A percentile compares a stretch with the other conserved stretches of the same genome.
Conservation (phyloP, 2,329 filamentous ascomycete species). For the Lasiodiplodia gonubiensis region DNA sequence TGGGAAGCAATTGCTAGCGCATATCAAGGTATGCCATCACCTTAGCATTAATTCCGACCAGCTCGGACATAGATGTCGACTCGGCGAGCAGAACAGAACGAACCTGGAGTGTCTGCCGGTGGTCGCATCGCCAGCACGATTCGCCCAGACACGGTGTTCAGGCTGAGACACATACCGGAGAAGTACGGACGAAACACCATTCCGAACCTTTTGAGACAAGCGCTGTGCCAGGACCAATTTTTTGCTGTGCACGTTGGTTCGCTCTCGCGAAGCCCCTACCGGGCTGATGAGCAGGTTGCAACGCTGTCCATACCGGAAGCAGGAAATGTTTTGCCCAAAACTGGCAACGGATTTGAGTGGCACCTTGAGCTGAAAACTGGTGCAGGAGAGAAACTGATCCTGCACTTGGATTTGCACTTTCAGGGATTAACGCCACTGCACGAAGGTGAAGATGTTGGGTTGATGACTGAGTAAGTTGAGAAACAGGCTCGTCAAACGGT, state of each 20-base stretch:
- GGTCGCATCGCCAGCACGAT: background rate
- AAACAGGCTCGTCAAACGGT: too few species aligned
- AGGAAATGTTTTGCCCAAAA: background rate
- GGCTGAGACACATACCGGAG: background rate
- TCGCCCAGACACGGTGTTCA: background rate
- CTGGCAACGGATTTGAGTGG: background rate
- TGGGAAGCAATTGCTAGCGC: background rate
- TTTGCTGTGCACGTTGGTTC: background rate
- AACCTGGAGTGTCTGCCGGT: background rate
- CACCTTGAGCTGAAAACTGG: background rate
- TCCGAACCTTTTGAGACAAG: background rate
- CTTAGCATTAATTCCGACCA: too few species aligned
- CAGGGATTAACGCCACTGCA: background rate
- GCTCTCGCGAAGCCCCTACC: background rate
- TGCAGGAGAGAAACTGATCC: rapidly evolving
- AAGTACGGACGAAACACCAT: background rate
- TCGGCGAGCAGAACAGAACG: too few species aligned
- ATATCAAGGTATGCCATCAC: background rate
- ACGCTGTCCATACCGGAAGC: background rate
- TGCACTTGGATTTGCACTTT: background rate
- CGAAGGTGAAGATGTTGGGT: background rate
- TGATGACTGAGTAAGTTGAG: background rate
- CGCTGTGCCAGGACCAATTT: background rate
- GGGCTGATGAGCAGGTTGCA: background rate
- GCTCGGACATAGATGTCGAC: background rate